Evolutionary conservation across 306 rosid genomes (phyloP), one percentile per base, ranked within the genome.

Genomic region (Sphenostylis stenocarpa): DNA sequence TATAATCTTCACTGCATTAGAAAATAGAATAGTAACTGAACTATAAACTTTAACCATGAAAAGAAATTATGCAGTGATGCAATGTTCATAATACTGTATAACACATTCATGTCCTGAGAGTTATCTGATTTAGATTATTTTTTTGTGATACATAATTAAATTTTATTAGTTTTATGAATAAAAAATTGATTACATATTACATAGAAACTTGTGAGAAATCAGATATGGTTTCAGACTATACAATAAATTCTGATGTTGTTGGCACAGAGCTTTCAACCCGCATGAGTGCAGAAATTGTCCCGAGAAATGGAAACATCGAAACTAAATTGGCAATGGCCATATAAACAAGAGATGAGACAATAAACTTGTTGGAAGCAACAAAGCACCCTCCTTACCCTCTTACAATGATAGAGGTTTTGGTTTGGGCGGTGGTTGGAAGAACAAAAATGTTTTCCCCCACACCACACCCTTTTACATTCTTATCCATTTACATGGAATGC

Each of bases 381-480:
- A 77, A 56, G 48, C 58, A 77, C 55, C 78, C 33, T 65, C 53
- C 44, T 62, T 29, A 23, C 49, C 55, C 80, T 44, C 70, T 67
- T 44, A 45, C 55, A 80, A 38, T 21, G 60, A 83, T 86, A 84
- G 77, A 78, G 78, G 81, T 61, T 77, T 87, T 68, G 85, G 69
- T 75, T 75, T 91, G 84, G 92, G 82, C 75, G 84, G 91, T 91
- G 95, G 96, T 93, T 93, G 85, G 64, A 80, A 65, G 45, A 81
- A 78, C 93, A 89, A 3, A 61, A 57, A 57, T 82, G 83, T 82
- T 85, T 74, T 77, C 72, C 87, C 72, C 87, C n/a, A n/a, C n/a
- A n/a, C 91, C 88, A 86, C 84, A 73, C 89, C 85, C 84, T 72
- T 43, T 62, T 80, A 8, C 67, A 67, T 82, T 73, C 86, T 80